Conservation (phyloP, 1,284 basidiomycete genomes). For the Cerioporus squamosus region DNA sequence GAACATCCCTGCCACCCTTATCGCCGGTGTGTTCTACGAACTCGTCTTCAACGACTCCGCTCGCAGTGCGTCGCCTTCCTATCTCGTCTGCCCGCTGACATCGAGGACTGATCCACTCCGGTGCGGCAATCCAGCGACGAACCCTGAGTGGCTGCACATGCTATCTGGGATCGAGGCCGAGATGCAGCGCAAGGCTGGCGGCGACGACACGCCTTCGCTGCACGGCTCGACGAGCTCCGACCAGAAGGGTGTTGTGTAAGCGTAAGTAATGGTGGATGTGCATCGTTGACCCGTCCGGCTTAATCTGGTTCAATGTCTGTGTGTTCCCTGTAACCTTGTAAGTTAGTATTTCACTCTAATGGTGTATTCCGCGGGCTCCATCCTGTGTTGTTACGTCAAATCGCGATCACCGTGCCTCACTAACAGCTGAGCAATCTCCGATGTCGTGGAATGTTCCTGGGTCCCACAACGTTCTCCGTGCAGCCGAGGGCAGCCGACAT, state of each 20-base stretch:
- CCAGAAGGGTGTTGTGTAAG: slow-evolving; percentile 14
- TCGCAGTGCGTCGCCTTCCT: slow-evolving; percentile 53
- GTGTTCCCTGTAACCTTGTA: too few species aligned
- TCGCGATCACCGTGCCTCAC: too few species aligned
- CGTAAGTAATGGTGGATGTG: not conserved
- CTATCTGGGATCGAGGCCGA: slow-evolving; percentile 11
- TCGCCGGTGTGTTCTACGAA: slow-evolving; percentile 57
- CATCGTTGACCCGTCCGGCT: not conserved
- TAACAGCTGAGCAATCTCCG: too few species aligned
- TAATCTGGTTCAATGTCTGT: not conserved
- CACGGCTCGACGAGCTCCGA: slow-evolving; percentile 10
- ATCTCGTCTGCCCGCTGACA: not conserved
- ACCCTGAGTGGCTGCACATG: slow-evolving; percentile 17
- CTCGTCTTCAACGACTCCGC: slow-evolving; percentile 56
- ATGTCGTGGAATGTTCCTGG: too few species aligned
- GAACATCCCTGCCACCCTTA: slow-evolving; percentile 63
- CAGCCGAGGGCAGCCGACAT: too few species aligned
- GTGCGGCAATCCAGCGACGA: slow-evolving; percentile 7
- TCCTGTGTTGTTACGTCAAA: too few species aligned
- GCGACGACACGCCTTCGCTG: slow-evolving; percentile 4
- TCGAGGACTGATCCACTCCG: not conserved
- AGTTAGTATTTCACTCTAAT: too few species aligned
- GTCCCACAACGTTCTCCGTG: too few species aligned
- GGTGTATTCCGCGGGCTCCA: too few species aligned
- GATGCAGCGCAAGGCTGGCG: slow-evolving; percentile 8